These are phyloP conservation scores for Globisporangium apiculatum DNA, from an alignment of 352 stramenopile species.

Conservation along the genomic window DNA sequence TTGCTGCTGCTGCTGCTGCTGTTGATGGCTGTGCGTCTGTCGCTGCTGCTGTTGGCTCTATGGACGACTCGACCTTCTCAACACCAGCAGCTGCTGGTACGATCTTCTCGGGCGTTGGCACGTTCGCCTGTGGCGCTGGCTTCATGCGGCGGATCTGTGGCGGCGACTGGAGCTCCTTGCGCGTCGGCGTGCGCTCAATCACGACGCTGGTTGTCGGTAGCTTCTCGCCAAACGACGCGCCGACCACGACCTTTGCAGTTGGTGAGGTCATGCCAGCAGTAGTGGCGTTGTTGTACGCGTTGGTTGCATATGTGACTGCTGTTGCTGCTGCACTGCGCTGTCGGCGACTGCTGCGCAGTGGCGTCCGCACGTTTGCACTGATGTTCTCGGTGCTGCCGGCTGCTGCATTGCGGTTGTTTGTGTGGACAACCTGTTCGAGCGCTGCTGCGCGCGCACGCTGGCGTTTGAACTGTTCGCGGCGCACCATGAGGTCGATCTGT, in stretches of 20 bases:
- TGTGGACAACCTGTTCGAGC: neutral
- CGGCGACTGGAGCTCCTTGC: slow-evolving; percentile 21
- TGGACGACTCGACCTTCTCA: neutral
- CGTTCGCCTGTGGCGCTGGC: slow-evolving; percentile 12
- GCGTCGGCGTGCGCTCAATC: slow-evolving; percentile 40
- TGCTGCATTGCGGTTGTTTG: neutral
- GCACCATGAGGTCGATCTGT: slow-evolving; percentile 19
- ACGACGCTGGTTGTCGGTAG: slow-evolving; percentile 12
- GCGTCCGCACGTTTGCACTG: neutral
- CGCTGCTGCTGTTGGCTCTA: neutral
- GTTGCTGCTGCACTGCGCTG: neutral
- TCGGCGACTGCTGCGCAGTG: neutral
- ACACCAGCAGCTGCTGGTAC: slow-evolving; percentile 7
- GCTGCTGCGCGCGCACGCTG: slow-evolving; percentile 11
- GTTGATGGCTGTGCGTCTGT: neutral
- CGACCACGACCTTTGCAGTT: slow-evolving; percentile 11
- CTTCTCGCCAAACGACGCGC: slow-evolving; percentile 22
- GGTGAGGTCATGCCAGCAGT: neutral
- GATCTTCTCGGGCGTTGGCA: slow-evolving; percentile 26
- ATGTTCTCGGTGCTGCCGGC: slow-evolving; percentile 5
- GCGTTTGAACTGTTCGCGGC: slow-evolving; percentile 25
- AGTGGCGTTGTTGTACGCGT: no score
- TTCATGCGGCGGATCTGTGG: slow-evolving; percentile 12
- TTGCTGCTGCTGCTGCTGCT: neutral
- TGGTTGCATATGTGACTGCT: neutral